A percentile compares a stretch with the other conserved stretches of the same genome.
These are phyloP conservation scores for Dictyostelium intermedium DNA, from an alignment of 78 protist species.

Conservation along the genomic window DNA sequence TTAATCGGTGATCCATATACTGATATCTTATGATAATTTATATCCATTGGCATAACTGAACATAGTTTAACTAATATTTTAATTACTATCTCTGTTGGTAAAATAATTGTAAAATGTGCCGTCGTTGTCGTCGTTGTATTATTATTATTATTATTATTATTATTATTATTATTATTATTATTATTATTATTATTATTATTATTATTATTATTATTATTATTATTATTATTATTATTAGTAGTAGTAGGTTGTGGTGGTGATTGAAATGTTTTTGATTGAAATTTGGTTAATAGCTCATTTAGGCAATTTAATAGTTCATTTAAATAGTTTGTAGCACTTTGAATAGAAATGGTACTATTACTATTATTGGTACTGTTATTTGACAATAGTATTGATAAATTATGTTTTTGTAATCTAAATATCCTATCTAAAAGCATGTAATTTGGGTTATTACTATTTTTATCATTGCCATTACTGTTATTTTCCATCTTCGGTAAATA, in stretches of 20 bases:
- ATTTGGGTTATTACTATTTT: background rate
- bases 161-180: background rate
- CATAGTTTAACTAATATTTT: background rate
- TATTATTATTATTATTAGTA: background rate
- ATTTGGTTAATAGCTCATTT: background rate
- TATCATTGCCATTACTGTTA: background rate
- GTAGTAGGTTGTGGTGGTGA: background rate
- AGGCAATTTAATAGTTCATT: background rate
- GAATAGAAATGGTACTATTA: background rate
- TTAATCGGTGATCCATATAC: background rate
- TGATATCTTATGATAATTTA: background rate
- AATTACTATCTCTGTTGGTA: background rate
- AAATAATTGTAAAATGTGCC: background rate
- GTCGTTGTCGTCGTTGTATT: background rate
- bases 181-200: background rate
- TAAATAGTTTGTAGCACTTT: background rate
- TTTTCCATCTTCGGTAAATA: background rate
- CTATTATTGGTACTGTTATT: background rate
- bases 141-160: background rate
- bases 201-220: background rate
- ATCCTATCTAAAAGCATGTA: background rate
- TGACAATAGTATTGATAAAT: background rate
- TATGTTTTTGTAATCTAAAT: slow-evolving; percentile 4
- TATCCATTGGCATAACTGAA: background rate
- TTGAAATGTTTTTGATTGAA: slow-evolving; percentile 7